Evolutionary conservation across 2,329 filamentous ascomycete species (phyloP).

Genomic region (Epichloe amarillans): DNA sequence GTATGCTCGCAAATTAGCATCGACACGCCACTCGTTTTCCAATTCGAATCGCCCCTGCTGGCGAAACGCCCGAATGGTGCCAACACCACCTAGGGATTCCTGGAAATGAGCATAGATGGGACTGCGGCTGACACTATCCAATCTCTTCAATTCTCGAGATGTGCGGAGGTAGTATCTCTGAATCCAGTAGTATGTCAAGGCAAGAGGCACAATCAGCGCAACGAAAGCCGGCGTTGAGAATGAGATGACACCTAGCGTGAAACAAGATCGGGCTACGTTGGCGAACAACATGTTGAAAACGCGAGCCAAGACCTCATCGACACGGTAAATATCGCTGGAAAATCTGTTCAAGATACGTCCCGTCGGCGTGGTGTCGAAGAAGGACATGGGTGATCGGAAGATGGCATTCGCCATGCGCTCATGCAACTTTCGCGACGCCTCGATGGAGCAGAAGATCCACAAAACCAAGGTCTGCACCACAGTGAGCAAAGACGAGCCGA

Average conservation of each 20-base stretch:
- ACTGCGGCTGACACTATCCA: conserved; percentile 89
- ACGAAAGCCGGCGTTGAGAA: conserved; percentile 69
- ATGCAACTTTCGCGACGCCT: conserved; percentile 92
- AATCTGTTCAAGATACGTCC: conserved; percentile 96
- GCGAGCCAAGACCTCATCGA: conserved; percentile 87
- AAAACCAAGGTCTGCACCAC: conserved; percentile 87
- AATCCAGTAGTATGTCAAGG: conserved; percentile 75
- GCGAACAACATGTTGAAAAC: conserved; percentile 96
- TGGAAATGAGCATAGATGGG: conserved; percentile 98
- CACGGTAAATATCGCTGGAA: conserved; percentile 68
- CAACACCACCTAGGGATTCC: conserved; percentile 85
- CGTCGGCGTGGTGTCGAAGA: conserved; percentile 93
- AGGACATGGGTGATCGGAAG: conserved; percentile 95
- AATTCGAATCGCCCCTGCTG: conserved; percentile 77
- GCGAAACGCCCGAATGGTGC: conserved; percentile 87
- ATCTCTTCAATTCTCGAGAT: conserved; percentile 86
- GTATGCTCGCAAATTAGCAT: conserved; percentile 86
- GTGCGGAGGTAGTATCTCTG: conserved; percentile 95
- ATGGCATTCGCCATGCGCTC: conserved; percentile 96
- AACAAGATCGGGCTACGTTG: conserved; percentile 60
- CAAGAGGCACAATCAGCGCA: conserved; percentile 67
- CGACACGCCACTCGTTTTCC: conserved; percentile 96
- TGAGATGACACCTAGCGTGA: conserved; percentile 79
- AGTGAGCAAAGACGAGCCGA: conserved; percentile 73
- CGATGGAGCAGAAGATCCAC: conserved; percentile 99